A percentile compares a stretch with the other conserved stretches of the same genome.
Conservation (phyloP, 495 filamentous ascomycete species). For the Staphylotrichum tortipilum region DNA sequence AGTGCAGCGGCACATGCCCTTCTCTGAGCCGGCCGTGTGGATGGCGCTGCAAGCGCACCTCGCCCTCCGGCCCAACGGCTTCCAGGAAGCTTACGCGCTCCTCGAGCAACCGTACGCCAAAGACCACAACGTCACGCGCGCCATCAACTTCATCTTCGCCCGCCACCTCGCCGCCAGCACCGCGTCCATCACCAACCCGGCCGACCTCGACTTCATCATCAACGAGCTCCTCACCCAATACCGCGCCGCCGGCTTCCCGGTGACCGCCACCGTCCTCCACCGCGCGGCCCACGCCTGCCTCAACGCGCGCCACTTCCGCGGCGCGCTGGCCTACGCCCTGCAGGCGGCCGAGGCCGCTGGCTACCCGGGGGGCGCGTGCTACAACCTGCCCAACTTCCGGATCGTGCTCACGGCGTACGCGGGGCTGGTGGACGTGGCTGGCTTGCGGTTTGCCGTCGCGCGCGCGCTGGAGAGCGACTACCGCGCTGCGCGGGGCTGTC, state of each 20-base stretch:
- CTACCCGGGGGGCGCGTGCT: constrained; percentile 16
- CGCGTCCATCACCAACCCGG: background rate
- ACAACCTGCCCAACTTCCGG: constrained; percentile 31
- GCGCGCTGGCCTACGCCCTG: constrained; percentile 27
- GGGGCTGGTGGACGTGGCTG: constrained; percentile 23
- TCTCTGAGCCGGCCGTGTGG: constrained; percentile 22
- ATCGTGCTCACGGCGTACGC: constrained; percentile 34
- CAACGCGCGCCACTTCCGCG: constrained; percentile 18
- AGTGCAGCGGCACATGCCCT: constrained; percentile 23
- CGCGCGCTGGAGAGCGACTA: constrained; percentile 21
- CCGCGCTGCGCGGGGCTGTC: constrained; percentile 20
- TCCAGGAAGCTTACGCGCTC: constrained; percentile 20
- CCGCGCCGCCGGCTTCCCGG: constrained; percentile 9
- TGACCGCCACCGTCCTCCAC: constrained; percentile 26
- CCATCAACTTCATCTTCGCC: constrained; percentile 25
- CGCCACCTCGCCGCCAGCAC: constrained; percentile 14
- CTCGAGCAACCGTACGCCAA: constrained; percentile 24
- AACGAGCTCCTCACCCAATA: constrained; percentile 10
- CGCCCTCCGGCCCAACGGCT: constrained; percentile 7
- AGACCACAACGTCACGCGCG: constrained; percentile 26
- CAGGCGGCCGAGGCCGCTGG: constrained; percentile 24
- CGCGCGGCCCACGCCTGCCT: constrained; percentile 30
- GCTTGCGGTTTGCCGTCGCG: constrained; percentile 26
- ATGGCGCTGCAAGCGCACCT: constrained; percentile 36
- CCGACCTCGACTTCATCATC: background rate